Percentiles rank a stretch among this genome's conserved stretches.
Conservation (phyloP, 768 basidiomycete genomes). For the Boletus sp. region DNA sequence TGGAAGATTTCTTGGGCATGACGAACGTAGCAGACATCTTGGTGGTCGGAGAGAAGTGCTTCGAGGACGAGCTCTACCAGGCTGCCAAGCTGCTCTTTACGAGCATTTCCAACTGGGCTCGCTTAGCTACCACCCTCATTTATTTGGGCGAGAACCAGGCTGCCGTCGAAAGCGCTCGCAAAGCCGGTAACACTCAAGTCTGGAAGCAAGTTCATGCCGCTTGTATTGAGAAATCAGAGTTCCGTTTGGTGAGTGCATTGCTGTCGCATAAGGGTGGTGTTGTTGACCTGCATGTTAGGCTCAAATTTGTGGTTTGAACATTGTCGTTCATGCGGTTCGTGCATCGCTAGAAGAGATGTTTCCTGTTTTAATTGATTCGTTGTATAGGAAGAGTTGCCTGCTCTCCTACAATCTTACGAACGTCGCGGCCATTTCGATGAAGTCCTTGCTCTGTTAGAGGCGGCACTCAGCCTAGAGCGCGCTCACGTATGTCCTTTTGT, state of each 20-base stretch:
- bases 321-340: slow-evolving; percentile 83
- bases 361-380: slow-evolving; percentile 1
- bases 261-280: not conserved
- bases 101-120: slow-evolving; percentile 98
- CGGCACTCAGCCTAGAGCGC: slow-evolving; percentile 92
- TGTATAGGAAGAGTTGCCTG: slow-evolving; percentile 70
- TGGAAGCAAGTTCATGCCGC: slow-evolving; percentile 99
- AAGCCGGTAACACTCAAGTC: slow-evolving; percentile 99
- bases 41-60: slow-evolving; percentile 98
- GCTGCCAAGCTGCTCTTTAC: slow-evolving; percentile 94
- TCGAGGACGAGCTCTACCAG: slow-evolving; percentile 97
- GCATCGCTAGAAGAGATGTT: slow-evolving; percentile 8
- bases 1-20: slow-evolving; percentile 99
- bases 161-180: slow-evolving; percentile 98
- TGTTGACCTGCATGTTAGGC: slow-evolving; percentile 46
- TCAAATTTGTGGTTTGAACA: slow-evolving; percentile 98
- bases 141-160: slow-evolving; percentile 98
- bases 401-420: slow-evolving; percentile 82
- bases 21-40: slow-evolving; percentile 98
- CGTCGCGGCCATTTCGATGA: slow-evolving; percentile 92
- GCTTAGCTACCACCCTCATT: slow-evolving; percentile 95
- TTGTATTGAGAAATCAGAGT: slow-evolving; percentile 96
- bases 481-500: slow-evolving; percentile 63
- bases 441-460: slow-evolving; percentile 86
- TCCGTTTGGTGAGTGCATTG: slow-evolving; percentile 65